Conservation (phyloP, 2,329 filamentous ascomycete genomes). For the Colletotrichum sidae region DNA sequence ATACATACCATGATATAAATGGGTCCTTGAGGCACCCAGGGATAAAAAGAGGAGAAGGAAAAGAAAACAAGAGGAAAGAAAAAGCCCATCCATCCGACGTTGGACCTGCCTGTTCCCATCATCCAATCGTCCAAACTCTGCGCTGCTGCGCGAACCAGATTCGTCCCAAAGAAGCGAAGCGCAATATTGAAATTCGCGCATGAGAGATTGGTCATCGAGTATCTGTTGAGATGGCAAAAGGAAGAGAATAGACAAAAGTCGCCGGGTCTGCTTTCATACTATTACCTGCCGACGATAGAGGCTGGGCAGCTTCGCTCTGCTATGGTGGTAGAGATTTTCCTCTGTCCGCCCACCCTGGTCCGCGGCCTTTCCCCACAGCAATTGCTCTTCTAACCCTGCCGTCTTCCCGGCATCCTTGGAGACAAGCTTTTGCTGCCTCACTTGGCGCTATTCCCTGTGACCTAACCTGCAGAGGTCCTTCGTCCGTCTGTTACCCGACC, state of each 20-base stretch:
- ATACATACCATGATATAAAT: constrained; percentile 1
- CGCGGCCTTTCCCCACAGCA: constrained; percentile 14
- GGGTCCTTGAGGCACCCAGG: not conserved
- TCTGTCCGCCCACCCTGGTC: too few relatives aligned
- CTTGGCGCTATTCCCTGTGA: constrained; percentile 31
- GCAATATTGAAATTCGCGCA: too few relatives aligned
- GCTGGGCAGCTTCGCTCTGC: not conserved
- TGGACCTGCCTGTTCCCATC: not conserved
- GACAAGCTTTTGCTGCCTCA: constrained; percentile 35
- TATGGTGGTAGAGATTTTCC: not conserved
- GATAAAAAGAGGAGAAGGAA: not conserved
- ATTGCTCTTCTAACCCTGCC: constrained; percentile 32
- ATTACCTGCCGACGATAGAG: too few relatives aligned
- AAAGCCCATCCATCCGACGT: not conserved
- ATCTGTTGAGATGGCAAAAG: too few relatives aligned
- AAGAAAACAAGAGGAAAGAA: not conserved
- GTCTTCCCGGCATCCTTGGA: constrained; percentile 37
- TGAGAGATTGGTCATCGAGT: too few relatives aligned
- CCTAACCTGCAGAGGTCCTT: constrained; percentile 14
- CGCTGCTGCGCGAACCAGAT: not conserved
- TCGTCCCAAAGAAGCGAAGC: too few relatives aligned
- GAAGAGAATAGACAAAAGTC: too few relatives aligned
- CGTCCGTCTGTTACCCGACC: not conserved
- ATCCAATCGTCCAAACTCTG: constrained; percentile 28
- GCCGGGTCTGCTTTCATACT: too few relatives aligned